Evolutionary conservation across 768 basidiomycete genomes (phyloP).

Genomic region (Termitomyces sp.): DNA sequence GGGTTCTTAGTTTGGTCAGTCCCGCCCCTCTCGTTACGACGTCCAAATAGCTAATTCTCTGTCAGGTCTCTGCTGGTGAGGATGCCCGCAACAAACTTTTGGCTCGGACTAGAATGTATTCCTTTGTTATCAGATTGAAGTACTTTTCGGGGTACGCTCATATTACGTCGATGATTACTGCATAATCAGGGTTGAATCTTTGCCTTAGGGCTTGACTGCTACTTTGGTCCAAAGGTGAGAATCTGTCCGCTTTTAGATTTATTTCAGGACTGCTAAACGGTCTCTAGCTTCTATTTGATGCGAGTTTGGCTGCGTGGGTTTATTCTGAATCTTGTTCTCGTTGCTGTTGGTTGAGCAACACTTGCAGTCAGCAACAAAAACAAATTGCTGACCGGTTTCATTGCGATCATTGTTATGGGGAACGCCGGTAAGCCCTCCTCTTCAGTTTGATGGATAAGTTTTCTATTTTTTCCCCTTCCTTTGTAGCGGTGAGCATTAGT

Average conservation of each 20-base stretch:
- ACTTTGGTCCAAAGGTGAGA: conserved; percentile 46
- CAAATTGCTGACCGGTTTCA: conserved; percentile 23
- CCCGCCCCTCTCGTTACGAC: background rate
- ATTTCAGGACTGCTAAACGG: background rate
- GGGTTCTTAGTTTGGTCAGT: conserved; percentile 22
- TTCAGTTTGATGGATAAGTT: background rate
- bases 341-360: background rate
- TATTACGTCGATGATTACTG: background rate
- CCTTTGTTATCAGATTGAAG: conserved; percentile 31
- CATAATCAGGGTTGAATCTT: conserved; percentile 4
- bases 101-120: background rate
- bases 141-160: conserved; percentile 35
- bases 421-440: conserved; percentile 21
- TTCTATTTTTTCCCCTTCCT: background rate
- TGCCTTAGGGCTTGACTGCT: conserved; percentile 40
- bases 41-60: background rate
- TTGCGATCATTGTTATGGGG: conserved; percentile 25
- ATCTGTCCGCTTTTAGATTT: background rate
- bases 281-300: conserved; percentile 38
- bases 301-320: conserved; percentile 43
- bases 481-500: conserved; percentile 23
- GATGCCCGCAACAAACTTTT: background rate
- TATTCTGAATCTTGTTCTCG: background rate
- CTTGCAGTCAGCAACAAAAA: conserved; percentile 36
- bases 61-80: conserved; percentile 34